Evolutionary conservation across 495 filamentous ascomycete genomes (phyloP).

Genomic region (Penicillium macrosclerotiorum): DNA sequence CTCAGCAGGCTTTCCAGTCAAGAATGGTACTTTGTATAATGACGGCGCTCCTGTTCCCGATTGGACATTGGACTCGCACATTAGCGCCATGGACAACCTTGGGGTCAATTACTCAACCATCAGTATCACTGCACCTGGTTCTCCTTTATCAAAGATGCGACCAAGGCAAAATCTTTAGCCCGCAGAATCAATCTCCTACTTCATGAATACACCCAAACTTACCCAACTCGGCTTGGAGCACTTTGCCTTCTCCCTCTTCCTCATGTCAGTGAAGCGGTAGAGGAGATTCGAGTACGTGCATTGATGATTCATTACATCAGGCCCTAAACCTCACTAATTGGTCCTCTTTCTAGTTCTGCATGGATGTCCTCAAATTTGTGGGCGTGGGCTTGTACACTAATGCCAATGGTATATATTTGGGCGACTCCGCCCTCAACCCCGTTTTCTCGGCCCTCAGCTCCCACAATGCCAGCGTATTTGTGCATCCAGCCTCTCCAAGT

Average conservation of each 20-base stretch:
- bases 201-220: constrained; percentile 31
- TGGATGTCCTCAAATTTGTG: constrained; percentile 33
- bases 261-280: constrained; percentile 32
- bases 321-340: too few relatives aligned
- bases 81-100: constrained; percentile 40
- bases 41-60: constrained; percentile 20
- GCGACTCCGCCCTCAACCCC: constrained; percentile 40
- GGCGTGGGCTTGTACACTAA: constrained; percentile 50
- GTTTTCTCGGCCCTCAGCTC: constrained; percentile 34
- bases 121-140: constrained; percentile 46
- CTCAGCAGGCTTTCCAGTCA: constrained; percentile 25
- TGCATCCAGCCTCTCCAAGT: constrained; percentile 49
- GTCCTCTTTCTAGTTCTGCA: constrained; percentile 12
- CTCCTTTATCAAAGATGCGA: constrained; percentile 30
- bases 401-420: constrained; percentile 48
- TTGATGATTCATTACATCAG: too few relatives aligned
- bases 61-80: constrained; percentile 44
- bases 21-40: constrained; percentile 31
- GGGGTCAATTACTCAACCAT: constrained; percentile 48
- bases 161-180: constrained; percentile 15
- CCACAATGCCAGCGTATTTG: constrained; percentile 42
- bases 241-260: constrained; percentile 53
- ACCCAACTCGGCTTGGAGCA: constrained; percentile 44
- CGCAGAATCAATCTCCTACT: constrained; percentile 24
- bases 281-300: constrained; percentile 37